A percentile compares a stretch with the other conserved stretches of the same genome.
phyloP scores from a whole-genome alignment of 2,329 filamentous ascomycete species.

The Ramularia endophylla region DNA sequence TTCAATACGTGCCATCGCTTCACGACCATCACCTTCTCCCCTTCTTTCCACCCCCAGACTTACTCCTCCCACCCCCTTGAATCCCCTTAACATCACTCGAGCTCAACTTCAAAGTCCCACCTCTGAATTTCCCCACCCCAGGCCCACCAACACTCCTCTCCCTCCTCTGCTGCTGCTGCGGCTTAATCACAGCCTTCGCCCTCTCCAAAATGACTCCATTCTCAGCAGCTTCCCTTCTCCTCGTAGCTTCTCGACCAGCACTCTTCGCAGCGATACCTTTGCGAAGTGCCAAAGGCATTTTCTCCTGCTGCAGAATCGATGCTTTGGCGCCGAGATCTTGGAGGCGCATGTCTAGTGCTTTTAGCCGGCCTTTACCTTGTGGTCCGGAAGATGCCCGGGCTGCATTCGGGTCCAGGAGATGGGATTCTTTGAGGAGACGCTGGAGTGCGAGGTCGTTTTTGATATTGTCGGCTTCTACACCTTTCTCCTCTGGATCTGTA shows the following conservation, averaged over 20 bases:
- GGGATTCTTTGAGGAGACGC: constrained; percentile 83
- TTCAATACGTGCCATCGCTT: too few relatives aligned
- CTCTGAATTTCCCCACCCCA: constrained; percentile 70
- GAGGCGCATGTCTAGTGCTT: constrained; percentile 77
- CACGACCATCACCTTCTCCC: not conserved
- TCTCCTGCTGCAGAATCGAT: constrained; percentile 69
- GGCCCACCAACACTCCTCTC: constrained; percentile 66
- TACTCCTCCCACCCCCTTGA: constrained; percentile 40
- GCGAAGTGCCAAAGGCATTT: constrained; percentile 82
- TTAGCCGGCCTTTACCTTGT: constrained; percentile 67
- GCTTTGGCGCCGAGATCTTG: constrained; percentile 72
- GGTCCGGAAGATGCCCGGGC: constrained; percentile 42
- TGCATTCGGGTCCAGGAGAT: constrained; percentile 63
- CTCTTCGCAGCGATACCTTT: constrained; percentile 75
- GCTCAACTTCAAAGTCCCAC: constrained; percentile 73
- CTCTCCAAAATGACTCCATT: constrained; percentile 84
- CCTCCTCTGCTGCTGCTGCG: constrained; percentile 35
- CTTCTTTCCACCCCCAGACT: not conserved
- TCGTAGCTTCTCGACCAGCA: constrained; percentile 58
- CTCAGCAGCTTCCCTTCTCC: constrained; percentile 75
- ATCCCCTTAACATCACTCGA: constrained; percentile 69
- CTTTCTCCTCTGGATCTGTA: constrained; percentile 40
- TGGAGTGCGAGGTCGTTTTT: constrained; percentile 92
- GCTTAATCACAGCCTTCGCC: constrained; percentile 39
- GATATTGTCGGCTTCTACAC: constrained; percentile 59